Evolutionary conservation across 2,329 filamentous ascomycete genomes (phyloP), one percentile per base, ranked within the genome.

Genomic region (Sclerotinia glacialis): DNA sequence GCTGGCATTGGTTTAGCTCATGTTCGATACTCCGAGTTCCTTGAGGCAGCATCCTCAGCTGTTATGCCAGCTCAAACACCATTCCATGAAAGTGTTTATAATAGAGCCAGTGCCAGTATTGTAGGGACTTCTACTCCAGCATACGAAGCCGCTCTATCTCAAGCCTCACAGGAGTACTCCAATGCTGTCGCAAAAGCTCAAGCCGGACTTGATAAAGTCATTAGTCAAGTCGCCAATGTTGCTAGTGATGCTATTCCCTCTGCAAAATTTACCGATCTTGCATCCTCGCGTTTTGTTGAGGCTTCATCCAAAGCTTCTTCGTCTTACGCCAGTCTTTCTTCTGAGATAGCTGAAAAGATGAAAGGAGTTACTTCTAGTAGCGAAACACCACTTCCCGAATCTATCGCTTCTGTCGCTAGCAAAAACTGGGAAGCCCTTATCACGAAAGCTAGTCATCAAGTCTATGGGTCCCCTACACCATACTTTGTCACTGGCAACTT

Each of bases 1-100:
- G 89, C 92, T 70, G 91, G 89, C 14, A 78, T 95, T 31, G 92
- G 92, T 37, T 77, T 92, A 54, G 92, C 92, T 0, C 89, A 96
- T 73, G 91, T 88, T 53, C 86, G 89, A 47, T 95, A 95, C 76
- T 87, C 88, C 6, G 88, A 89, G 60, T 94, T 95, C 73, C 71
- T 95, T 2, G 82, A 83, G 16, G 87, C 88, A 5, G 91, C 90
- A 9, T 92, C 89, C 12, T 86, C 84, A 46, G 90, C 88, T 26
- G 80, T 92, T 50, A 85, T 86, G 14, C 85, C 87, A 21, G 88
- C 85, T 0, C 83, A 86, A 2, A 86, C 82, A 1, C 78, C 86
- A 60, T 73, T 72, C 58, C 76, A 79, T 65, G 73, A 79, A 49
- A 76, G 72, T 64, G 64, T 78, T 11, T 71, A 71, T 34, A 70